Percentiles rank a stretch among this genome's conserved stretches.
Evolutionary conservation across 257 asterid genomes (phyloP).

Genomic region (Marsdenia floribunda): DNA sequence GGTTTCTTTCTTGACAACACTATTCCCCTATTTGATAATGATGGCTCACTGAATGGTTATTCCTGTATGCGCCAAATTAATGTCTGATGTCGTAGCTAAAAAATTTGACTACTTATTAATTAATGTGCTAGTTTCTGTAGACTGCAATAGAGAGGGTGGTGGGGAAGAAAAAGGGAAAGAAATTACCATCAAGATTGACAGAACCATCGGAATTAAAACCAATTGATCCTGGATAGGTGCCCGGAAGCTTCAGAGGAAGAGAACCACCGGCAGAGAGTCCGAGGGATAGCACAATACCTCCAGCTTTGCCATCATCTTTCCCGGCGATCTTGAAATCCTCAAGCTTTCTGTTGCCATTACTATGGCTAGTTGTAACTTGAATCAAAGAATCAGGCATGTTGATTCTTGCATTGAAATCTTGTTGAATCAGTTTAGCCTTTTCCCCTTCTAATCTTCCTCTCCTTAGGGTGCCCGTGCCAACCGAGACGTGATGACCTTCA

Average conservation of each 20-base stretch:
- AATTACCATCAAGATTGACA: slow-evolving; percentile 67
- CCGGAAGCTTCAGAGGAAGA: slow-evolving; percentile 54
- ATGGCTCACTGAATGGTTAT: slow-evolving; percentile 2
- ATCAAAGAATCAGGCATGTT: slow-evolving; percentile 22
- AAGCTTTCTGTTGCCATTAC: slow-evolving; percentile 28
- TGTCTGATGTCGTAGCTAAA: slow-evolving; percentile 1
- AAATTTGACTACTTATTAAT: slow-evolving; percentile 9
- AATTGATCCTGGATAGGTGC: slow-evolving; percentile 62
- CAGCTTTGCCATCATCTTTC: slow-evolving; percentile 25
- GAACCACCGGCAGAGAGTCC: slow-evolving; percentile 58
- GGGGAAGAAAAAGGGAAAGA: not conserved
- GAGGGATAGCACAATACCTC: slow-evolving; percentile 30
- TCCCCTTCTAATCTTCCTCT: slow-evolving; percentile 53
- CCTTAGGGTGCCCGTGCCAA: slow-evolving; percentile 12
- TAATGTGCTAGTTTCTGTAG: slow-evolving; percentile 9
- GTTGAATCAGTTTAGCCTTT: slow-evolving; percentile 53
- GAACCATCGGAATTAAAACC: slow-evolving; percentile 81
- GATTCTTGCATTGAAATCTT: slow-evolving; percentile 47
- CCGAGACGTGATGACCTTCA: not conserved
- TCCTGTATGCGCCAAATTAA: slow-evolving; percentile 6
- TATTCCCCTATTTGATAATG: not conserved
- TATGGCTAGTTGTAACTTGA: slow-evolving; percentile 28
- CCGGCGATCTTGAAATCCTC: slow-evolving; percentile 32
- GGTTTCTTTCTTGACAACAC: not conserved
- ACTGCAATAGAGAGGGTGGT: not conserved